Evolutionary conservation across 2,329 filamentous ascomycete species (phyloP), one percentile per base, ranked within the genome.

Genomic region (Ilyonectria sp.): DNA sequence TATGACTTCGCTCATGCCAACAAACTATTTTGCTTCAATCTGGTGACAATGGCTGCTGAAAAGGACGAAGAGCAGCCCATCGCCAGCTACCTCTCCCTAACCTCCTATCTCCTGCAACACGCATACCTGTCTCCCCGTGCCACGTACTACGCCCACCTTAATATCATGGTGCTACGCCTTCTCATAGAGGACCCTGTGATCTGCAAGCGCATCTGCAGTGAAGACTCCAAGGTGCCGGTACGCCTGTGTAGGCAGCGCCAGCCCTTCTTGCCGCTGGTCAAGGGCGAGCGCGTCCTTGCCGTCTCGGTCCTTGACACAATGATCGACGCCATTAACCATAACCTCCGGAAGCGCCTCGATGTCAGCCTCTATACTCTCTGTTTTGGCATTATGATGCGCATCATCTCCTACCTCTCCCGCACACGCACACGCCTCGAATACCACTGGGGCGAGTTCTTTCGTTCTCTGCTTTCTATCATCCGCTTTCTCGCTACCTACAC

Each of bases 1-100:
- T 99, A 98, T 79, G 96, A 98, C 79, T 98, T 98, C 78, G 91
- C 91, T 3, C 93, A 97, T 77, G 93, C 95, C 37, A 99, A 98
- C 84, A 98, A 98, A 81, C 86, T 98, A 9, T 98, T 99, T 81
- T 95, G 94, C 79, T 92, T 93, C 79, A 95, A 92, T 74, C 82
- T 99, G 49, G 89, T 97, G 58, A 91, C 89, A 2, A 78, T 87
- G 58, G 60, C 69, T 6, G 81, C 90, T 1, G 89, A 91, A 55
- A 91, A 91, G 73, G 89, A 86, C 47, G 86, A 89, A 55, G 91
- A 95, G 75, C 88, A 91, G 1, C 93, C 95, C 0, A 91, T 99
- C 69, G 90, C 92, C 53, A 91, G 89, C 73, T 97, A 95, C 77
- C 84, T 98, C 31, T 98, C 95, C 0, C 86, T 97, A 49, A 93